Base-by-base conservation (phyloP, 2,329 filamentous ascomycete species). In the Ophiognomonia clavigignenti-juglandacearum region DNA sequence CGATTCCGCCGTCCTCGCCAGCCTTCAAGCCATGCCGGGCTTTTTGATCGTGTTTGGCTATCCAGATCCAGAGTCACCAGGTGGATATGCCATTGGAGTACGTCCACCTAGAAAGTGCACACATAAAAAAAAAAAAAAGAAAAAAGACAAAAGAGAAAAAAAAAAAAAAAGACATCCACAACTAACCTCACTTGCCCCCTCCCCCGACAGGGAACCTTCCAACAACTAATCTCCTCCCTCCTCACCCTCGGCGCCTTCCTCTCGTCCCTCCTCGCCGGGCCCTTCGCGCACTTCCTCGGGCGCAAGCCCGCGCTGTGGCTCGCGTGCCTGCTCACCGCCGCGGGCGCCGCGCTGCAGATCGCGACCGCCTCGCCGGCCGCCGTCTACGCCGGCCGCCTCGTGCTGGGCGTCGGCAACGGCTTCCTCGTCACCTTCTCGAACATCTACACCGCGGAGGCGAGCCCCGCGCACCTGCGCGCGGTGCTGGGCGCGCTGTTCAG, bases 21-120 rank as follows among this genome's bases (percentile, higher is more conserved):
- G 66, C 3, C 57, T 74, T 4, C 67, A 74, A 53, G 71, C 72
- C 3, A 75, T 75, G 72, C 73, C 73, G 0, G 73, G 74, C 0
- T 77, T 77, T 42, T 54, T 74, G 6, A 59, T 64, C 45, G 72
- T 78, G 0, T 78, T 75, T 55, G 74, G 74, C 3, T 71, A 76
- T 45, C 59, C 63, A 18, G 66, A 73, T 41, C 63, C 71, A 4
- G 53, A 43, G 11, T 57, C 58, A 13, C 50, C 56, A 1, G 59
- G 60, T 1, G 57, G 68, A 0, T 73, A 72, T 48, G 64, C 64
- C 0, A 73, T 73, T 24, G 67, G 65, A 43, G 67, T 65, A 57
- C 56, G 63, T 53, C 4, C 1, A 11, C n/a, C n/a, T n/a, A n/a
- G n/a, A n/a, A n/a, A n/a, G n/a, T n/a, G n/a, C n/a, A n/a, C n/a